phyloP scores from a whole-genome alignment of 495 filamentous ascomycete genomes.

The Filosporella fistucella region DNA sequence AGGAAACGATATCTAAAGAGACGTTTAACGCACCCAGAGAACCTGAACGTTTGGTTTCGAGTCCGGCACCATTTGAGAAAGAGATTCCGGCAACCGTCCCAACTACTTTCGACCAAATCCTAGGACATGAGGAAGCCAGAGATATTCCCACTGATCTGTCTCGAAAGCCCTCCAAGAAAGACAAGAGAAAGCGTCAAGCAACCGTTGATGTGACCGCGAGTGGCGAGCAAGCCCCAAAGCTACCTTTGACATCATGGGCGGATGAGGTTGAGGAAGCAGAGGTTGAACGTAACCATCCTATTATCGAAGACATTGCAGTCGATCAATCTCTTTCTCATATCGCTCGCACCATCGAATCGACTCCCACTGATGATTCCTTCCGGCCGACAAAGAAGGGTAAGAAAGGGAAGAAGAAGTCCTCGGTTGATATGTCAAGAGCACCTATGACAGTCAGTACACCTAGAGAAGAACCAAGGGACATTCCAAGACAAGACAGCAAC shows the following conservation, averaged over 20 bases:
- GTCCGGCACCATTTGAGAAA: constrained; percentile 1
- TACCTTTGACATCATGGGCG: constrained; percentile 20
- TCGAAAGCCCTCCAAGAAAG: constrained; percentile 20
- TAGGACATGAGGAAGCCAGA: constrained; percentile 5
- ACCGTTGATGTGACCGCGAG: constrained; percentile 7
- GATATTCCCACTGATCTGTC: constrained; percentile 21
- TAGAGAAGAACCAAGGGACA: neutral
- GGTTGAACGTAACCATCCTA: constrained; percentile 15
- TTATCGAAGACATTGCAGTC: constrained; percentile 24
- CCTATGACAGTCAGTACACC: constrained; percentile 1
- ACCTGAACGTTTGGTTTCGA: constrained; percentile 16
- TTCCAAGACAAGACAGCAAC: constrained; percentile 2
- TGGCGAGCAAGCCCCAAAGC: neutral
- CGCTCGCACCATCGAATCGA: constrained; percentile 16
- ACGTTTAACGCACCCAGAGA: neutral
- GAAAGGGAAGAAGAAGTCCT: constrained; percentile 20
- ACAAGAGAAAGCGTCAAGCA: constrained; percentile 28
- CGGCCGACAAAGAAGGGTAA: constrained; percentile 25
- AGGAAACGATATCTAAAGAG: neutral
- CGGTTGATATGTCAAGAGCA: neutral
- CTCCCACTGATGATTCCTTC: constrained; percentile 18
- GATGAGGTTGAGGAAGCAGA: constrained; percentile 24
- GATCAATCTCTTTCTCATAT: constrained; percentile 23
- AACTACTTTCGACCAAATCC: neutral
- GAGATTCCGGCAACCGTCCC: neutral